These are phyloP conservation scores for Scenedesmus sp. DNA, from an alignment of 163 green algal species.

Conservation along the genomic window DNA sequence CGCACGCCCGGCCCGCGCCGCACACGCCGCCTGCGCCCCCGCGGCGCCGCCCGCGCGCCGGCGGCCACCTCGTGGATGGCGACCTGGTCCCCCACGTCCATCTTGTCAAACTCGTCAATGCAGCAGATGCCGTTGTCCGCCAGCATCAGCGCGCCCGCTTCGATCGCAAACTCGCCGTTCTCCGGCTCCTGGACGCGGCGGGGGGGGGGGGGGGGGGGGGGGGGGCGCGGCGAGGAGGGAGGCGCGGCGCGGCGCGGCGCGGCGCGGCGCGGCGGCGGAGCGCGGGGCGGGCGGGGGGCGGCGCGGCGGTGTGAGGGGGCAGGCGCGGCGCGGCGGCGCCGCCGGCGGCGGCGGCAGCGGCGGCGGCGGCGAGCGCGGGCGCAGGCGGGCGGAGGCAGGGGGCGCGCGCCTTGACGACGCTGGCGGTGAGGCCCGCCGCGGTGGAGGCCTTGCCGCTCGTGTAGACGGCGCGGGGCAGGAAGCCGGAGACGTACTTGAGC, in stretches of 20 bases:
- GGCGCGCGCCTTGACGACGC: slow-evolving; percentile 86
- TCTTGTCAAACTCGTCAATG: slow-evolving; percentile 99
- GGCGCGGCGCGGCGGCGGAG: background rate
- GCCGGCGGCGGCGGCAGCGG: background rate
- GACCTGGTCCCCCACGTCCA: slow-evolving; percentile 98
- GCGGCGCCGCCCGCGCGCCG: too few species aligned
- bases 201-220: background rate
- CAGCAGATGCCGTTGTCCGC: slow-evolving; percentile 99
- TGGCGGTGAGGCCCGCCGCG: slow-evolving; percentile 97
- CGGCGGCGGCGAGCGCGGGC: too few species aligned
- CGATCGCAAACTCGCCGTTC: slow-evolving; percentile 96
- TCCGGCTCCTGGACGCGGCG: slow-evolving; percentile 80
- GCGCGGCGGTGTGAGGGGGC: background rate
- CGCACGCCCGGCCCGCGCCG: too few species aligned
- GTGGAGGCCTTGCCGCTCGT: slow-evolving; percentile 95
- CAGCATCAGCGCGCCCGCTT: slow-evolving; percentile 98
- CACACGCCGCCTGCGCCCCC: too few species aligned
- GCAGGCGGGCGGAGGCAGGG: background rate
- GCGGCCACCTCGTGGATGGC: slow-evolving; percentile 99
- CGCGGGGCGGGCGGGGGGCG: background rate
- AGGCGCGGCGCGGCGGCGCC: background rate
- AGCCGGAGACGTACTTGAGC: slow-evolving; percentile 96
- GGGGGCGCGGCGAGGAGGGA: background rate
- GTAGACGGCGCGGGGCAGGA: slow-evolving; percentile 97
- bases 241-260: background rate